These are phyloP conservation scores for Pseudoscleropodium purum DNA, from an alignment of 225 moss, liverwort and hornwort genomes.

Conservation along the genomic window DNA sequence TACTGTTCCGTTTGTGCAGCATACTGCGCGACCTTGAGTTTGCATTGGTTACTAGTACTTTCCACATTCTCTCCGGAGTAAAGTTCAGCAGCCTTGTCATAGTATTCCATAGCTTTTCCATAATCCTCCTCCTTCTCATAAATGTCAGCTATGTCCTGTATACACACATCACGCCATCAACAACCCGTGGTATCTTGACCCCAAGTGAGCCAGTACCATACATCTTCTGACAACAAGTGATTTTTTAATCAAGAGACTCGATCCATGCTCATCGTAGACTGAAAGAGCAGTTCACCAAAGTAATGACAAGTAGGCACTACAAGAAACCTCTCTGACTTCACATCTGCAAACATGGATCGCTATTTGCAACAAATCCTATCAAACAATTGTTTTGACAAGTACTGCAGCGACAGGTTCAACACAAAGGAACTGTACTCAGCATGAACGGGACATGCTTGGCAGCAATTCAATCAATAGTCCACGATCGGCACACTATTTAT, in stretches of 20 bases:
- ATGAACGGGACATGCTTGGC: background rate
- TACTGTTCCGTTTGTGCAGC: conserved; percentile 93
- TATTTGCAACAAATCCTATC: background rate
- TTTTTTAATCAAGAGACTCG: background rate
- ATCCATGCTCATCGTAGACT: background rate
- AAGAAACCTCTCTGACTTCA: background rate
- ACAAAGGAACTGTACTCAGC: background rate
- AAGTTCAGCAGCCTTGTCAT: conserved; percentile 92
- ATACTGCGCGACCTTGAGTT: conserved; percentile 95
- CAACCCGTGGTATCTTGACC: background rate
- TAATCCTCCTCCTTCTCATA: conserved; percentile 89
- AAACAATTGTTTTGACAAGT: background rate
- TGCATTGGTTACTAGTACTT: conserved; percentile 95
- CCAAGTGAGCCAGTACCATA: background rate
- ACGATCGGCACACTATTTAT: background rate
- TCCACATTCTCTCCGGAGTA: conserved; percentile 91
- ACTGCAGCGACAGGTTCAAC: background rate
- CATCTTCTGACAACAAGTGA: background rate
- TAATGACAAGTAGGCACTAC: background rate
- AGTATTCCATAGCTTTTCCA: conserved; percentile 80
- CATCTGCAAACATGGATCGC: background rate
- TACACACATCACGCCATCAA: background rate
- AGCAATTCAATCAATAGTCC: background rate
- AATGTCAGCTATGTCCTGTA: conserved; percentile 91
- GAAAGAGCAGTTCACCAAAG: background rate